Conservation (phyloP, 202 grass and related monocot species). For the Setaria italica region DNA sequence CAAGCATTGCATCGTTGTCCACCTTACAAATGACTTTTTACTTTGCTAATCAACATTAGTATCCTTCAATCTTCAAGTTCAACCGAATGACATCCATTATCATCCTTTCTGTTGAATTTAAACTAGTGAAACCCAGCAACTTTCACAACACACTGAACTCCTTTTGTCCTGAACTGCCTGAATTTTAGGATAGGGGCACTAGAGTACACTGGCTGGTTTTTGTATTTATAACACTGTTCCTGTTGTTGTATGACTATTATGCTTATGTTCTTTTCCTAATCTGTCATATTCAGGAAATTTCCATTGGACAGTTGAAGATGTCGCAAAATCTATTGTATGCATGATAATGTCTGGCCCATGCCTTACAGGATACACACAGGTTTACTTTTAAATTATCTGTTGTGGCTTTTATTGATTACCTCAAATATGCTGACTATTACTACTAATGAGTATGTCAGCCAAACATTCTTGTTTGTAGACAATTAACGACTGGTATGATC, state of each 20-base stretch:
- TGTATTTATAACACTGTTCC: conserved; percentile 10
- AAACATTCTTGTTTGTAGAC: conserved; percentile 73
- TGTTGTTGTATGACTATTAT: conserved; percentile 28
- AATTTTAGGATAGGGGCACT: conserved; percentile 21
- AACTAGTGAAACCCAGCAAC: neutral
- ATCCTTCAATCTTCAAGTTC: conserved; percentile 11
- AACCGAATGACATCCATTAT: neutral
- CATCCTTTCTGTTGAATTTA: conserved; percentile 11
- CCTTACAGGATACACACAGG: conserved; percentile 96
- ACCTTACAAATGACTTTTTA: conserved; percentile 23
- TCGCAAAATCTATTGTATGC: conserved; percentile 91
- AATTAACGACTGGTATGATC: conserved; percentile 97
- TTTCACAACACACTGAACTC: conserved; percentile 8
- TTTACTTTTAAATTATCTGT: conserved; percentile 40
- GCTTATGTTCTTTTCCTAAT: conserved; percentile 30
- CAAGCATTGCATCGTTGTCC: neutral
- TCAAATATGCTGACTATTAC: conserved; percentile 29
- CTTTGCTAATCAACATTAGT: conserved; percentile 20
- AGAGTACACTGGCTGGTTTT: neutral
- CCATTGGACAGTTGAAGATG: conserved; percentile 96
- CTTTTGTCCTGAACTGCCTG: neutral
- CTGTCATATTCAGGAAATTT: conserved; percentile 75
- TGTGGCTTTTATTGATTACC: conserved; percentile 16
- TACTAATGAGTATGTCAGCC: conserved; percentile 40
- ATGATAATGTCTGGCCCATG: conserved; percentile 98